Conservation (phyloP, 1,284 basidiomycete genomes). For the Pseudozyma pruni region DNA sequence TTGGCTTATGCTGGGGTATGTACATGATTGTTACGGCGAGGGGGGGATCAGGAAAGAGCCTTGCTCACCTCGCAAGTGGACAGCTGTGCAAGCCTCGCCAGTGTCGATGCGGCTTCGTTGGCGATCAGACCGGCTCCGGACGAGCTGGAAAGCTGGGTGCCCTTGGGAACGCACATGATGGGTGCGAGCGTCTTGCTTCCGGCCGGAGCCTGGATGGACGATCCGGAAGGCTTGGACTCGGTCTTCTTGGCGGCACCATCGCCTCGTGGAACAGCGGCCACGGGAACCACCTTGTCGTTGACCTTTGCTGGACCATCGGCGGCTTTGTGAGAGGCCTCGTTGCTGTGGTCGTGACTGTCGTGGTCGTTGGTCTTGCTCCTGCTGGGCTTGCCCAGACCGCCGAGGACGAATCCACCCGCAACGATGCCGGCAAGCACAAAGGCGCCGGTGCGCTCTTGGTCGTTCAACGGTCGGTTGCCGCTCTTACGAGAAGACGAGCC, state of each 20-base stretch:
- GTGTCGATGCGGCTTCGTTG: conserved; percentile 11
- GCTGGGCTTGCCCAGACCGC: conserved; percentile 68
- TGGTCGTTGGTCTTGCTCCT: conserved; percentile 34
- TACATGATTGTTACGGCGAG: conserved; percentile 16
- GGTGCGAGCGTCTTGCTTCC: conserved; percentile 41
- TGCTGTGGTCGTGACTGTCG: conserved; percentile 13
- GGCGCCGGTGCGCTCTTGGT: conserved; percentile 73
- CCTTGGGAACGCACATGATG: conserved; percentile 49
- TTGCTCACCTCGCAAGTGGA: conserved; percentile 55
- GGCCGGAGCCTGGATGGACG: conserved; percentile 25
- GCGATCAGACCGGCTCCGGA: conserved; percentile 1
- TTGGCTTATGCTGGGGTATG: neutral
- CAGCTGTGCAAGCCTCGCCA: conserved; percentile 41
- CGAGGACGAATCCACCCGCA: conserved; percentile 72
- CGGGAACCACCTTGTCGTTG: conserved; percentile 14
- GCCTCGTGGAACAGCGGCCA: conserved; percentile 27
- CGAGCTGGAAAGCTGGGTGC: conserved; percentile 20
- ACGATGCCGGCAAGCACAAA: conserved; percentile 73
- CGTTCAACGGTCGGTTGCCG: conserved; percentile 70
- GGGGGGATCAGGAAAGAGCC: conserved; percentile 17
- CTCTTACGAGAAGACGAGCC: conserved; percentile 26
- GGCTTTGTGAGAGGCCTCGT: neutral
- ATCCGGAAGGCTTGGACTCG: conserved; percentile 24
- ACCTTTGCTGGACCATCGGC: conserved; percentile 13
- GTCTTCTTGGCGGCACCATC: conserved; percentile 14